Conservation (phyloP, 345 rosid genomes). For the Moringa oleifera region DNA sequence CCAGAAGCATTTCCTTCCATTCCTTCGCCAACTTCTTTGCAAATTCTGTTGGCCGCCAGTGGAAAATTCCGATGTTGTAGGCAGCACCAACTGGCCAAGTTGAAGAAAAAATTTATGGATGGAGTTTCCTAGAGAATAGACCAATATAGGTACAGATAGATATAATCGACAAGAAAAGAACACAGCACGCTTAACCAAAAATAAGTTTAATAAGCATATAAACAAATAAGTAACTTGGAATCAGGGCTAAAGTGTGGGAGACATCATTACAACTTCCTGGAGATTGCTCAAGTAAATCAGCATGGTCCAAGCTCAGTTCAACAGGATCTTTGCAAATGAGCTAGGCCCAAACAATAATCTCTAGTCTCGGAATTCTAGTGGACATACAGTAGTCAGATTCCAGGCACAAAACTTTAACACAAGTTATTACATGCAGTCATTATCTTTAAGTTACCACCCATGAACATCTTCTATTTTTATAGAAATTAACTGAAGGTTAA, state of each 20-base stretch:
- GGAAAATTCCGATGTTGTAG: conserved; percentile 94
- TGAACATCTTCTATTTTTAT: background rate
- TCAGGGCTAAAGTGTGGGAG: background rate
- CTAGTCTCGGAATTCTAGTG: background rate
- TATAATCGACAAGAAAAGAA: conserved; percentile 10
- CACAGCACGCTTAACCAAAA: too few relatives aligned
- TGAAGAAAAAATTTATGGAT: conserved; percentile 11
- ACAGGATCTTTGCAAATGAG: background rate
- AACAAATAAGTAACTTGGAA: background rate
- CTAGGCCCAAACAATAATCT: background rate
- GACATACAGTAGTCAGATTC: background rate
- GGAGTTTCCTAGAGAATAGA: background rate
- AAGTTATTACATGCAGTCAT: background rate
- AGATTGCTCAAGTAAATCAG: background rate
- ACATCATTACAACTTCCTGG: background rate
- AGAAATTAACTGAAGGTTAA: background rate
- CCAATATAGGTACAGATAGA: background rate
- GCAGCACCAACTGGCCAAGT: conserved; percentile 64
- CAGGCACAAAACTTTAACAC: background rate
- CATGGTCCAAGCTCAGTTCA: background rate
- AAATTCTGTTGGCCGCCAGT: conserved; percentile 90
- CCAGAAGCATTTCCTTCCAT: conserved; percentile 87
- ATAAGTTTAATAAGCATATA: conserved; percentile 7
- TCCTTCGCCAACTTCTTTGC: conserved; percentile 81
- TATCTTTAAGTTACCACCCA: background rate